phyloP scores from a whole-genome alignment of 768 basidiomycete genomes.

The Lentinula lateritia region DNA sequence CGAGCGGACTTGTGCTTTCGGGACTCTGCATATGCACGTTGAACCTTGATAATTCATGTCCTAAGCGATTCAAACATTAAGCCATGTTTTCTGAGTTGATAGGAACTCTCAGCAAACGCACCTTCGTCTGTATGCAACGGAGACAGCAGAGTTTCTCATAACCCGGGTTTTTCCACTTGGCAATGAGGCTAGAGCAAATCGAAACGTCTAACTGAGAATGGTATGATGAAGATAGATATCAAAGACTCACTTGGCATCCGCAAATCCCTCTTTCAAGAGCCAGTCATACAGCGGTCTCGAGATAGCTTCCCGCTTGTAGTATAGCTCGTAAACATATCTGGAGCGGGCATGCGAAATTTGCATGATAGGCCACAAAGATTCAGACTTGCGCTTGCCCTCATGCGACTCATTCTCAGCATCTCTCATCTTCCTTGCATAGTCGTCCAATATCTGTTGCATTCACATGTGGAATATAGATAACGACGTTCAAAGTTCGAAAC shows the following conservation, averaged over 20 bases:
- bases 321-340: conserved; percentile 95
- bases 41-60: conserved; percentile 99
- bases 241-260: conserved; percentile 86
- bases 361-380: conserved; percentile 97
- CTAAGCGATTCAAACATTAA: conserved; percentile 29
- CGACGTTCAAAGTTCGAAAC: neutral
- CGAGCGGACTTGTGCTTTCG: conserved; percentile 85
- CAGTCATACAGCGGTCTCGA: conserved; percentile 93
- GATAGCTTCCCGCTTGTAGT: conserved; percentile 97
- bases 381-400: conserved; percentile 94
- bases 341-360: conserved; percentile 95
- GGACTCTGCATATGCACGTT: conserved; percentile 96
- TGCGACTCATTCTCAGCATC: conserved; percentile 98
- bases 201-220: neutral
- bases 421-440: conserved; percentile 98
- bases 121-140: conserved; percentile 92
- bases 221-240: neutral
- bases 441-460: conserved; percentile 78
- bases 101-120: conserved; percentile 20
- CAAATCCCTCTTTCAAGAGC: conserved; percentile 95
- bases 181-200: conserved; percentile 50
- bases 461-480: neutral
- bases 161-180: conserved; percentile 99
- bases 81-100: neutral
- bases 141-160: conserved; percentile 98